A percentile compares a stretch with the other conserved stretches of the same genome.
phyloP scores from a whole-genome alignment of 23 red algal genomes.

The Gracilaria domingensis region DNA sequence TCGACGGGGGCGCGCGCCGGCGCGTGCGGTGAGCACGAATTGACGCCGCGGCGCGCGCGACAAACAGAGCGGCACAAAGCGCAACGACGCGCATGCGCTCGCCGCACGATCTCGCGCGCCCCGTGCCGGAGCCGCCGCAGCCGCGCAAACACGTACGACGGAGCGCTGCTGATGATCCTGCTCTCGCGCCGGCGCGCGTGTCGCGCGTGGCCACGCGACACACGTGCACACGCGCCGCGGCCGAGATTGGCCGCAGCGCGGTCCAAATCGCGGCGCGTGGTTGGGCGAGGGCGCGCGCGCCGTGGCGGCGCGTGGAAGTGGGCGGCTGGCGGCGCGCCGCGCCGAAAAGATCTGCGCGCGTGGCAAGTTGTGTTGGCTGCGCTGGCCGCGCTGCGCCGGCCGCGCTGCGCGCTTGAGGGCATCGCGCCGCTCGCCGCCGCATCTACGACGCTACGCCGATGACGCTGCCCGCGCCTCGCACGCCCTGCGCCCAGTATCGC shows the following conservation, averaged over 20 bases:
- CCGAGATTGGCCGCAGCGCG: neutral
- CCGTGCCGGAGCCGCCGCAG: no score
- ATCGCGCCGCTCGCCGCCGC: no score
- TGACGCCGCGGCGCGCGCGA: neutral
- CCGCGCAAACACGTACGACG: no score
- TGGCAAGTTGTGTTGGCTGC: neutral
- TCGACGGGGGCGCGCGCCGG: neutral
- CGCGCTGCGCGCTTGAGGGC: no score
- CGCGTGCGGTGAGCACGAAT: neutral
- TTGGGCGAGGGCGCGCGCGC: neutral
- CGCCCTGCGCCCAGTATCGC: neutral
- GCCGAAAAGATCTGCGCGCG: slow-evolving; percentile 9
- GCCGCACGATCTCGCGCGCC: slow-evolving; percentile 24
- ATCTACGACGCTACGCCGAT: no score
- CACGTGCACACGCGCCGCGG: neutral
- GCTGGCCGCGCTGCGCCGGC: slow-evolving; percentile 8
- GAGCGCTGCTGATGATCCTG: no score
- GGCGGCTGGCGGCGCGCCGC: neutral
- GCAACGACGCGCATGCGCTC: neutral
- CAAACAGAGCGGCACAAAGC: neutral
- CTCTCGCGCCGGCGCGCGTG: no score
- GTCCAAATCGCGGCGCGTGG: neutral
- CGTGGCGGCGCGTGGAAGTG: neutral
- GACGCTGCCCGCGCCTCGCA: no score
- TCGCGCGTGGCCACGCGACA: neutral